Percentiles rank a stretch among this genome's conserved stretches.
Evolutionary conservation across 148 eudicot genomes (phyloP).

Genomic region (Limonium bicolor): DNA sequence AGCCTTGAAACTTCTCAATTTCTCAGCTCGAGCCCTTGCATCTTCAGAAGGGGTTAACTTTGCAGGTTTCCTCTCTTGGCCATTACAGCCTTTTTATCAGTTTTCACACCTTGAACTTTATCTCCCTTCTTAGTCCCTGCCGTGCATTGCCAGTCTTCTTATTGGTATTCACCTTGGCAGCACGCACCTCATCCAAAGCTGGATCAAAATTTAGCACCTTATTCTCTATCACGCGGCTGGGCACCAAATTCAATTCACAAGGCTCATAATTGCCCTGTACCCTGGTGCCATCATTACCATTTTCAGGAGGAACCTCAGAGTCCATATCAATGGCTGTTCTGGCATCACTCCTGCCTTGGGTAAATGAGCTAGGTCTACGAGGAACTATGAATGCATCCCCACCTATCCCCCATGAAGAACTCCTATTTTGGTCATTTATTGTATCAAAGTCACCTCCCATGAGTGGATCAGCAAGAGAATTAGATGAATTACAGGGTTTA

Average conservation of each 20-base stretch:
- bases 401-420: slow-evolving; percentile 16
- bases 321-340: slow-evolving; percentile 46
- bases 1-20: slow-evolving; percentile 71
- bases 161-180: slow-evolving; percentile 16
- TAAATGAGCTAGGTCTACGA: slow-evolving; percentile 39
- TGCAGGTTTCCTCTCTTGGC: slow-evolving; percentile 47
- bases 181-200: slow-evolving; percentile 61
- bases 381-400: slow-evolving; percentile 75
- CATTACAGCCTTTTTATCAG: slow-evolving; percentile 35
- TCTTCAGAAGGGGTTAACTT: slow-evolving; percentile 70
- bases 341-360: slow-evolving; percentile 29
- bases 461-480: slow-evolving; percentile 38
- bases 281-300: slow-evolving; percentile 13
- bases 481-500: slow-evolving; percentile 17
- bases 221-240: slow-evolving; percentile 51
- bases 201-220: slow-evolving; percentile 33
- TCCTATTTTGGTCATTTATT: slow-evolving; percentile 12
- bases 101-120: slow-evolving; percentile 40
- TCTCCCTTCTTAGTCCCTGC: slow-evolving; percentile 31
- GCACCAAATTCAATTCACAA: slow-evolving; percentile 63
- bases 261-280: slow-evolving; percentile 38
- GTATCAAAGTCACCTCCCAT: slow-evolving; percentile 27
- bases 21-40: slow-evolving; percentile 95
- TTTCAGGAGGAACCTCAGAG: slow-evolving; percentile 41
- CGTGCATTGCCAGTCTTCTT: slow-evolving; percentile 23